Evolutionary conservation across 208 protist genomes (phyloP).

Genomic region (Trypanosoma vivax): DNA sequence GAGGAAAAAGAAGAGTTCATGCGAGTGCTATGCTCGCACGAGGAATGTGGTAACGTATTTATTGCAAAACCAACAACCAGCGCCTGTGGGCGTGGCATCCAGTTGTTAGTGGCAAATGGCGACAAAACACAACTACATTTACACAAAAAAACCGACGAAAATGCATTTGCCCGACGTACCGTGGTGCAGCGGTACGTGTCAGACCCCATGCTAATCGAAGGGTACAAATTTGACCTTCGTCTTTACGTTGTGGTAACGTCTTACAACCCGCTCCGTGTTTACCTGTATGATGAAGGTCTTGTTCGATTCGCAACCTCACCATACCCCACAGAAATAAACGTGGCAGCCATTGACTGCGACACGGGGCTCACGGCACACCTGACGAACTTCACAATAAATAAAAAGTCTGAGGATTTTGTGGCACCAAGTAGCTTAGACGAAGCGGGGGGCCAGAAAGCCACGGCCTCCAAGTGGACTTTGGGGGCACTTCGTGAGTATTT

Average conservation of each 20-base stretch:
- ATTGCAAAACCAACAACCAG: slow-evolving; percentile 68
- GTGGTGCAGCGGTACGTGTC: slow-evolving; percentile 75
- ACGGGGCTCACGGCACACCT: slow-evolving; percentile 52
- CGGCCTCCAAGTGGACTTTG: slow-evolving; percentile 56
- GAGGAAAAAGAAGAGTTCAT: slow-evolving; percentile 30
- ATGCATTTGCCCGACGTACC: slow-evolving; percentile 4
- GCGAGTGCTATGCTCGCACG: slow-evolving; percentile 15
- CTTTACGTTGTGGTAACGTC: slow-evolving; percentile 89
- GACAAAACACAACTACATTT: neutral
- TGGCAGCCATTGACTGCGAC: slow-evolving; percentile 6
- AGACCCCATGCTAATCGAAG: slow-evolving; percentile 72
- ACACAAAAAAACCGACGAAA: neutral
- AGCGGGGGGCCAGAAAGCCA: slow-evolving; percentile 15
- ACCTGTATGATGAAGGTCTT: slow-evolving; percentile 83
- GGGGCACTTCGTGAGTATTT: slow-evolving; percentile 41
- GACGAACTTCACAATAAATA: slow-evolving; percentile 91
- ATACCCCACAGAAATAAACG: slow-evolving; percentile 26
- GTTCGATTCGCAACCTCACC: slow-evolving; percentile 79
- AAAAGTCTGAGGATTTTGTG: slow-evolving; percentile 44
- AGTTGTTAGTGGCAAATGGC: slow-evolving; percentile 26
- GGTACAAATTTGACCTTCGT: slow-evolving; percentile 91
- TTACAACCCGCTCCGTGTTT: slow-evolving; percentile 71
- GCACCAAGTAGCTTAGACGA: slow-evolving; percentile 1
- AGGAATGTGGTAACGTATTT: slow-evolving; percentile 37
- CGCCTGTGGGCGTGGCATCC: slow-evolving; percentile 66